Base-by-base conservation (phyloP, 306 rosid genomes). In the Corylus heterophylla region DNA sequence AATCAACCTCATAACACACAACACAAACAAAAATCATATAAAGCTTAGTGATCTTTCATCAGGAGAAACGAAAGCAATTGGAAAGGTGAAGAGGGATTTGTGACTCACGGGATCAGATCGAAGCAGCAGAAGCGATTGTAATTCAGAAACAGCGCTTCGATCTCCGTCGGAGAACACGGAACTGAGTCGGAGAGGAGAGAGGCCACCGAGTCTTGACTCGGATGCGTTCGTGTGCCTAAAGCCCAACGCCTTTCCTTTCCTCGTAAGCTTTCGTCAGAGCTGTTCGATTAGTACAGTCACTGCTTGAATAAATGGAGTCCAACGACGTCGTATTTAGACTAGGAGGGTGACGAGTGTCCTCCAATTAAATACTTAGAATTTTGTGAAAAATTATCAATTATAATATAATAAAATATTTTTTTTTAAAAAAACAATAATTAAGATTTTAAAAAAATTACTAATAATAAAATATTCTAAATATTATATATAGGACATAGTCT, bases 71-170 rank as follows among this genome's bases (percentile, higher is more conserved):
- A 37, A 7, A 18, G 11, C 13, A 7, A 59, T 25, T 27, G 12
- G 6, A 67, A 64, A 39, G 51, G 27, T 4, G 3, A 42, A 42
- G 17, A 68, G 29, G 20, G 72, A 68, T 1, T 42, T 45, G 51
- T 3, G 12, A 39, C 72, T 68, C 42, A 68, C 72, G 13, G 17
- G 42, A n/a, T 68, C 72, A 42, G 72, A 68, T 68, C 72, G 14
- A 68, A n/a, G 14, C 39, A 1, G 66, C 5, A 59, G 66, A 25
- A 11, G 9, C 25, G 4, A 59, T 55, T 16, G 12, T 22, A 25
- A 22, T 25, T 42, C 27, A 68, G 48, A 10, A 18, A 49, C 14
- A 68, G 25, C 29, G 31, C 4, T 67, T 39, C 17, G 50, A 68
- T 68, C 72, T 68, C 51, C 51, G 50, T 39, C 2, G 16, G n/a